Conservation (phyloP, 1,139 yeast genomes). For the Lodderomyces metapsilosis region DNA sequence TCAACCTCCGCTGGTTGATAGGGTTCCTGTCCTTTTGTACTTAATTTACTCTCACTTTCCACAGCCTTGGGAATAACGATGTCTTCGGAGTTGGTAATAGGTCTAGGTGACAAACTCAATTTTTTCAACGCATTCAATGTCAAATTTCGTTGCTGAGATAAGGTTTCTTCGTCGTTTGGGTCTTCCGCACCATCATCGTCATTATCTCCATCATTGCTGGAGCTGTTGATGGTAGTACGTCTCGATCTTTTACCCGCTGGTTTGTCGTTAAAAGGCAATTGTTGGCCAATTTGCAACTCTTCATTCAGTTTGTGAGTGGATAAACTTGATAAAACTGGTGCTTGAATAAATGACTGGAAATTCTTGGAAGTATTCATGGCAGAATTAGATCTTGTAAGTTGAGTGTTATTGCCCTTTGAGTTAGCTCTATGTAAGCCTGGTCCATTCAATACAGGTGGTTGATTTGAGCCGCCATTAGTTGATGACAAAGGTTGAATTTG, state of each 20-base stretch:
- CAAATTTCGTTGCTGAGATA: constrained; percentile 41
- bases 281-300: constrained; percentile 43
- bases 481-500: constrained; percentile 11
- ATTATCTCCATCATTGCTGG: constrained; percentile 11
- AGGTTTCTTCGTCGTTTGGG: constrained; percentile 34
- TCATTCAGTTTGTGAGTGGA: constrained; percentile 30
- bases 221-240: constrained; percentile 6
- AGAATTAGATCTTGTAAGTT: constrained; percentile 14
- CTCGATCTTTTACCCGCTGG: constrained; percentile 5
- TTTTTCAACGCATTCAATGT: constrained; percentile 48
- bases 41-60: constrained; percentile 4
- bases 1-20: constrained; percentile 59
- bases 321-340: constrained; percentile 45
- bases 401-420: constrained; percentile 15
- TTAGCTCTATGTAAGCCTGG: constrained; percentile 21
- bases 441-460: constrained; percentile 8
- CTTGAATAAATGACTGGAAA: constrained; percentile 49
- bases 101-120: constrained; percentile 44
- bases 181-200: constrained; percentile 26
- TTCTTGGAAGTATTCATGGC: constrained; percentile 26
- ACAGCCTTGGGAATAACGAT: constrained; percentile 5
- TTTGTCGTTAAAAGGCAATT: constrained; percentile 38
- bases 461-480: constrained; percentile 8
- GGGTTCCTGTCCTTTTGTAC: constrained; percentile 24
- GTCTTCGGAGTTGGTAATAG: constrained; percentile 23